Percentiles rank a stretch among this genome's conserved stretches.
These are phyloP conservation scores for Cadophora gregata DNA, from an alignment of 2,329 filamentous ascomycete species.

Conservation along the genomic window DNA sequence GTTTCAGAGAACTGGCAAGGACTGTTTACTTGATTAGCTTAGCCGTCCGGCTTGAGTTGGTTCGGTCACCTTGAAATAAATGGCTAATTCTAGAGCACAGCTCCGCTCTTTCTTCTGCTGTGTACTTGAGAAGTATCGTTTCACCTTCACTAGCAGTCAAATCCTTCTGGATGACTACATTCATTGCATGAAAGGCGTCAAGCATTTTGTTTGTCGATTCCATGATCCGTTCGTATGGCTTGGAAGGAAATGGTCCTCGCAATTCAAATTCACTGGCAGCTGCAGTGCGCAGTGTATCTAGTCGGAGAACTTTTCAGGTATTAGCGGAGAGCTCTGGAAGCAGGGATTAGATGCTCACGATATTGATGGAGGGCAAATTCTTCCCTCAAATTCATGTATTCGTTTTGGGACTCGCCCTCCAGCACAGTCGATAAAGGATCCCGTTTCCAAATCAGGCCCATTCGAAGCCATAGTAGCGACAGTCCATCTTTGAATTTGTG, in stretches of 20 bases:
- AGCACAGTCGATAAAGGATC: conserved; percentile 81
- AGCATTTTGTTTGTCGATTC: conserved; percentile 82
- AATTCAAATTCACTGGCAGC: conserved; percentile 90
- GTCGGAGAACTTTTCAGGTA: conserved; percentile 55
- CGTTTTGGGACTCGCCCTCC: conserved; percentile 58
- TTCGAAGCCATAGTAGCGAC: conserved; percentile 85
- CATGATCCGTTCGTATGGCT: conserved; percentile 75
- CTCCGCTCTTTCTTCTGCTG: conserved; percentile 76
- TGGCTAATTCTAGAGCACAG: conserved; percentile 91
- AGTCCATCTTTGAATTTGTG: conserved; percentile 88
- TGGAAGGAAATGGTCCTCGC: conserved; percentile 81
- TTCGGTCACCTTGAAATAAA: conserved; percentile 60
- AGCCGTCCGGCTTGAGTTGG: conserved; percentile 10
- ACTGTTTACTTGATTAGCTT: conserved; percentile 54
- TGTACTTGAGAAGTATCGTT: conserved; percentile 79
- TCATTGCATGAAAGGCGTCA: conserved; percentile 96
- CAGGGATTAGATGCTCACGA: neutral
- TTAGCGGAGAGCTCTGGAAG: conserved; percentile 22
- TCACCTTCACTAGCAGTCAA: conserved; percentile 79
- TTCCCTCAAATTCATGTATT: conserved; percentile 88
- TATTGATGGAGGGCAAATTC: conserved; percentile 88
- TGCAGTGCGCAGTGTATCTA: conserved; percentile 74
- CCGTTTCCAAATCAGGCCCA: conserved; percentile 95
- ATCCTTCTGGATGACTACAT: conserved; percentile 85
- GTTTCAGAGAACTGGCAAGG: conserved; percentile 88